These are phyloP conservation scores for Wickerhamomyces queroliae DNA, from an alignment of 805 yeast genomes.

Conservation along the genomic window DNA sequence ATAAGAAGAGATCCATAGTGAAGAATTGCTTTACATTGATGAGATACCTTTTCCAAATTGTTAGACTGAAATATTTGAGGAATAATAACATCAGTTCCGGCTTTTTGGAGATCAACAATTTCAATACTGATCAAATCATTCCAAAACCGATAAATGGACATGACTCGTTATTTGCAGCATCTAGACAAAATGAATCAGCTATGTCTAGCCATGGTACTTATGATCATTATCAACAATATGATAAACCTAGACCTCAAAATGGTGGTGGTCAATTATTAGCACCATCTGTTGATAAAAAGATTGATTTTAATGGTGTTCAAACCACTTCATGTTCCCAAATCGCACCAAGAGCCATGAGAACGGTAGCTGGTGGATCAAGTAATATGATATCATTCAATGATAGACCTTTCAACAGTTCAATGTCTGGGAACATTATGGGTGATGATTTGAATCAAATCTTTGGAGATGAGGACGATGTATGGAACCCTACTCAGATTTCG, in stretches of 20 bases:
- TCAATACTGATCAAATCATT: conserved; percentile 21
- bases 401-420: not conserved
- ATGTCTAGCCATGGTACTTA: not conserved
- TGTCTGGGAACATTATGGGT: not conserved
- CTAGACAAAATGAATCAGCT: too few species aligned
- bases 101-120: conserved; percentile 16
- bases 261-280: conserved; percentile 2
- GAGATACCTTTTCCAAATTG: conserved; percentile 25
- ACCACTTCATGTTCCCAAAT: conserved; percentile 27
- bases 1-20: conserved; percentile 26
- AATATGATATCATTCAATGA: not conserved
- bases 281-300: conserved; percentile 4
- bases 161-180: conserved; percentile 9
- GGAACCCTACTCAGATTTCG: conserved; percentile 4
- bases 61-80: conserved; percentile 23
- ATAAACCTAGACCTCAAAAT: not conserved
- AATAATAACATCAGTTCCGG: conserved; percentile 12
- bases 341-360: conserved; percentile 27
- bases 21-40: conserved; percentile 27
- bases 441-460: not conserved
- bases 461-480: conserved; percentile 5
- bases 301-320: conserved; percentile 6
- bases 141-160: conserved; percentile 19
- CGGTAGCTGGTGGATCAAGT: conserved; percentile 18
- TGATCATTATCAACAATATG: not conserved